These are phyloP conservation scores for Tolypocladium album DNA, from an alignment of 2,329 filamentous ascomycete species.

Conservation along the genomic window DNA sequence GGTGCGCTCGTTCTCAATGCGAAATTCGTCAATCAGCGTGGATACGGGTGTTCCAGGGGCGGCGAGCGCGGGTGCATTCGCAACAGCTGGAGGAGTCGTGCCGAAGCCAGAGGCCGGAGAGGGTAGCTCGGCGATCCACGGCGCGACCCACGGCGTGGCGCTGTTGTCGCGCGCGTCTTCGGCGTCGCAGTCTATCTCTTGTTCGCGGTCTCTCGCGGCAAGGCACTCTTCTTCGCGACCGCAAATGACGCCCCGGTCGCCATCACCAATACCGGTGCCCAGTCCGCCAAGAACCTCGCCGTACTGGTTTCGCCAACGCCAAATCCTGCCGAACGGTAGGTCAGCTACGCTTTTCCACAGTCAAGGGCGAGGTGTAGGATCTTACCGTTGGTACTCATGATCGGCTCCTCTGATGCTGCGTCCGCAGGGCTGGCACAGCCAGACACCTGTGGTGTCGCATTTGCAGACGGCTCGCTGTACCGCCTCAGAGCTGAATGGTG, in stretches of 20 bases:
- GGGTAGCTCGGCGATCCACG: conserved; percentile 10
- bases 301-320: conserved; percentile 84
- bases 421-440: conserved; percentile 80
- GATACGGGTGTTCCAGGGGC: conserved; percentile 10
- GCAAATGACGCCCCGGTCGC: conserved; percentile 79
- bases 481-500: conserved; percentile 39
- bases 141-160: conserved; percentile 2
- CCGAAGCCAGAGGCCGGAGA: conserved; percentile 8
- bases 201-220: conserved; percentile 65
- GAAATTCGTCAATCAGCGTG: conserved; percentile 18
- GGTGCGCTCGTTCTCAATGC: conserved; percentile 26
- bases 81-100: conserved; percentile 5
- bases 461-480: conserved; percentile 46
- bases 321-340: conserved; percentile 42
- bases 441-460: conserved; percentile 50
- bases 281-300: conserved; percentile 69
- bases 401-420: conserved; percentile 54
- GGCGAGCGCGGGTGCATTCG: conserved; percentile 5
- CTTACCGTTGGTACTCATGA: conserved; percentile 46
- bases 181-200: conserved; percentile 79
- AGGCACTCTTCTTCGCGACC: conserved; percentile 69
- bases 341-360: not conserved
- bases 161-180: conserved; percentile 50
- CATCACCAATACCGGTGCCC: conserved; percentile 80
- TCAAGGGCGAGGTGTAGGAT: not conserved